Conservation (phyloP, 495 filamentous ascomycete species). For the Bryoglossum gracile region DNA sequence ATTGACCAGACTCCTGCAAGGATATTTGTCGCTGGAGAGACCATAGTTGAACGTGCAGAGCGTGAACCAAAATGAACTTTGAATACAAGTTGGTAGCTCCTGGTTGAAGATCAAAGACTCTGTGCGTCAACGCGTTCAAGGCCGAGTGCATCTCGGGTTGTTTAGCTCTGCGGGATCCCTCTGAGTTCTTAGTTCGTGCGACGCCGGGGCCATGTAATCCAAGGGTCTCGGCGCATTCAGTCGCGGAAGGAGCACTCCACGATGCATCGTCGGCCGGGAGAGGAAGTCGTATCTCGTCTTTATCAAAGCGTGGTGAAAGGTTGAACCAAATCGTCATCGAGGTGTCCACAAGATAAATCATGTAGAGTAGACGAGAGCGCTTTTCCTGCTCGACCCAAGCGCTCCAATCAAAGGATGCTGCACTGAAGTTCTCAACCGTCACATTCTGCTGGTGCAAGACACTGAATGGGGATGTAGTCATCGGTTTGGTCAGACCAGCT, state of each 20-base stretch:
- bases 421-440: slow-evolving; percentile 27
- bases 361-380: slow-evolving; percentile 52
- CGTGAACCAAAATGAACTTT: slow-evolving; percentile 65
- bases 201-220: slow-evolving; percentile 44
- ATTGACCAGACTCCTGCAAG: slow-evolving; percentile 17
- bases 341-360: slow-evolving; percentile 49
- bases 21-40: slow-evolving; percentile 27
- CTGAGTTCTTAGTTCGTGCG: slow-evolving; percentile 40
- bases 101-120: slow-evolving; percentile 42
- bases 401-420: slow-evolving; percentile 46
- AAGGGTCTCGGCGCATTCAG: slow-evolving; percentile 54
- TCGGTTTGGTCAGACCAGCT: slow-evolving; percentile 42
- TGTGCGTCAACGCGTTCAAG: slow-evolving; percentile 46
- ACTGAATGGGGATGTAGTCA: slow-evolving; percentile 32
- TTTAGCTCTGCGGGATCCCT: slow-evolving; percentile 48
- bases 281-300: slow-evolving; percentile 48
- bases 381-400: slow-evolving; percentile 63
- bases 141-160: slow-evolving; percentile 51
- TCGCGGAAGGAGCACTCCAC: slow-evolving; percentile 49
- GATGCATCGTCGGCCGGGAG: slow-evolving; percentile 59
- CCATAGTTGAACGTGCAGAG: slow-evolving; percentile 48
- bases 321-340: slow-evolving; percentile 62
- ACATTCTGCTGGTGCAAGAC: slow-evolving; percentile 40
- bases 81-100: slow-evolving; percentile 56
- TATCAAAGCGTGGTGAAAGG: slow-evolving; percentile 45